phyloP scores from a whole-genome alignment of 2,329 filamentous ascomycete genomes.

The Colletotrichum sp. region DNA sequence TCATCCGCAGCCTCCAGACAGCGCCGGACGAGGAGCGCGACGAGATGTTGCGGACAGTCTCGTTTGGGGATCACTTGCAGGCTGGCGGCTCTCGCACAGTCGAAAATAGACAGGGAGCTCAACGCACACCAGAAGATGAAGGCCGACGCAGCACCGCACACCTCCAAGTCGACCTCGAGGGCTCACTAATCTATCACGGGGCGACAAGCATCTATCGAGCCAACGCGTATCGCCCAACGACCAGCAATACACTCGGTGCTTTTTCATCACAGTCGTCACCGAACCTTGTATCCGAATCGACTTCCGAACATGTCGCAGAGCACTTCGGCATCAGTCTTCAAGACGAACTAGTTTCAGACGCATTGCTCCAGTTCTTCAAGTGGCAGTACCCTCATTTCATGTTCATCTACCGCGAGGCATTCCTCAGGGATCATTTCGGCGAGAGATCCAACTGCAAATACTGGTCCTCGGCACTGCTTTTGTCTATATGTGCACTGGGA shows the following conservation, averaged over 20 bases:
- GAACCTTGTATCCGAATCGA: background rate
- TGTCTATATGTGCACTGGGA: slow-evolving; percentile 30
- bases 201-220: slow-evolving; percentile 30
- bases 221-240: background rate
- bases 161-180: slow-evolving; percentile 11
- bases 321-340: slow-evolving; percentile 29
- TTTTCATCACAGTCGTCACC: background rate
- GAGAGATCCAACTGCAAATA: slow-evolving; percentile 24
- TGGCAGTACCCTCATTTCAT: slow-evolving; percentile 35
- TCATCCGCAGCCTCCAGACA: slow-evolving; percentile 5
- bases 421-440: slow-evolving; percentile 25
- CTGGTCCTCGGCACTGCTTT: slow-evolving; percentile 28
- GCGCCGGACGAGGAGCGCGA: background rate
- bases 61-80: background rate
- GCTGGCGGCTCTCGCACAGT: background rate
- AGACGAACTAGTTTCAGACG: slow-evolving; percentile 21
- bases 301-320: slow-evolving; percentile 22
- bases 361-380: slow-evolving; percentile 29
- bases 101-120: accelerated
- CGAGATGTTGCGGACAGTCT: slow-evolving; percentile 10
- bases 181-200: slow-evolving; percentile 24
- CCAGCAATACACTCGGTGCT: background rate
- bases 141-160: background rate
- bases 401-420: slow-evolving; percentile 34
- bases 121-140: background rate